Base-by-base conservation (phyloP, 345 rosid genomes). In the Eucalyptus microcorys region DNA sequence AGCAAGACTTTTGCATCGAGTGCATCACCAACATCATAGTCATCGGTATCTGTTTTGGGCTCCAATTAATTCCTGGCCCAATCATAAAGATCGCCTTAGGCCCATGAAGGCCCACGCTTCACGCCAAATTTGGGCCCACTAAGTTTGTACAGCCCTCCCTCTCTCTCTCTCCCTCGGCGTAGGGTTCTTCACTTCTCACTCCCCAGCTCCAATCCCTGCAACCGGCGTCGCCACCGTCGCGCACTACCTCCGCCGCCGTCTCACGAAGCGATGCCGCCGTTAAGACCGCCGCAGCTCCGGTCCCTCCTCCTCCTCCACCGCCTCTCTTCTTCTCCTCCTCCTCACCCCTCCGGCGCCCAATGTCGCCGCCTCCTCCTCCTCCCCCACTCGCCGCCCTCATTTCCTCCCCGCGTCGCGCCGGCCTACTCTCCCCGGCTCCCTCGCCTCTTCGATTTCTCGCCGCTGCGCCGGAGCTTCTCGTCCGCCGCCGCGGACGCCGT, bases 241-340 rank as follows among this genome's bases (percentile, higher is more conserved):
- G 48, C 89, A 27, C 34, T 37, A 30, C 14, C 89, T 64, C 71
- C 80, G 66, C 76, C 48, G 13, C 16, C 88, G 52, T 45, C 84
- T 40, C 42, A 22, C 66, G n/a, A 45, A 91, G 91, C 40, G 91
- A 95, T 95, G 96, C 95, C 96, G 89, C 93, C 96, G 61, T 91
- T 92, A 87, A 90, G 90, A 86, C 93, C 93, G 32, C 93, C 90
- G 89, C 96, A 94, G 50, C 95, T 95, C 88, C 95, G 95, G 59
- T 89, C 83, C 27, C 15, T 93, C 11, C 92, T 94, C 4, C 92
- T 95, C 49, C 92, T 86, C 88, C 93, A 52, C 15, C 89, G 88
- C 84, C 21, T 76, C 49, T 88, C 95, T 66, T 45, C 94, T 84
- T 49, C 88, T 81, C 53, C 49, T 47, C 53, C 45, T 42, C n/a